These are phyloP conservation scores for Aspergillus neotritici DNA, from an alignment of 2,329 filamentous ascomycete genomes.

Conservation along the genomic window DNA sequence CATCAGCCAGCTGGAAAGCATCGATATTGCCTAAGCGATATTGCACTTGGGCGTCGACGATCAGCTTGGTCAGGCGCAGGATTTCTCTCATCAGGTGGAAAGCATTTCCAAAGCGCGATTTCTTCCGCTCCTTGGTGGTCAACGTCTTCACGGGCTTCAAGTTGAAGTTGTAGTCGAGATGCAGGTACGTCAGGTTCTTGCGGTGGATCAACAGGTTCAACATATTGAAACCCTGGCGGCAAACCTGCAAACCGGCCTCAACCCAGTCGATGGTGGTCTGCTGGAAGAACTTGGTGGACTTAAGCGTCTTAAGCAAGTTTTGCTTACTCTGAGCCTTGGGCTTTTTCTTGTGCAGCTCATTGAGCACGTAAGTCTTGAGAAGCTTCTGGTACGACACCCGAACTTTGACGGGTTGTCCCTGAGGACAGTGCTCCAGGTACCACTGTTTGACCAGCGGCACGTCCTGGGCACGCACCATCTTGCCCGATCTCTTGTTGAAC, in stretches of 20 bases:
- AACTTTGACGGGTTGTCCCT: slow-evolving; percentile 90
- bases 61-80: slow-evolving; percentile 87
- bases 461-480: slow-evolving; percentile 95
- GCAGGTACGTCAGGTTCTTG: slow-evolving; percentile 96
- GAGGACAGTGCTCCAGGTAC: slow-evolving; percentile 93
- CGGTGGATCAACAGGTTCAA: slow-evolving; percentile 93
- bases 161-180: slow-evolving; percentile 99
- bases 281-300: slow-evolving; percentile 98
- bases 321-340: slow-evolving; percentile 96
- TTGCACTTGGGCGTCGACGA: slow-evolving; percentile 97
- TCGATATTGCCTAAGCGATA: slow-evolving; percentile 97
- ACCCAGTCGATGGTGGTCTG: slow-evolving; percentile 99
- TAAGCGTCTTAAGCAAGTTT: slow-evolving; percentile 79
- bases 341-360: slow-evolving; percentile 92
- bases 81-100: slow-evolving; percentile 99
- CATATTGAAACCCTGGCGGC: slow-evolving; percentile 98
- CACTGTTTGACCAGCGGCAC: slow-evolving; percentile 96
- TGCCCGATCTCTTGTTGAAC: slow-evolving; percentile 87
- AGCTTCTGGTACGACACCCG: slow-evolving; percentile 97
- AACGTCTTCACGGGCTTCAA: slow-evolving; percentile 97
- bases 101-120: slow-evolving; percentile 97
- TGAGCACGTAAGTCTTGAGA: slow-evolving; percentile 90
- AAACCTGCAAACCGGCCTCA: slow-evolving; percentile 95
- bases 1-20: slow-evolving; percentile 95
- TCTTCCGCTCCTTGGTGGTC: slow-evolving; percentile 98